Percentiles rank a stretch among this genome's conserved stretches.
phyloP scores from a whole-genome alignment of 1,284 basidiomycete genomes.

The Cryptococcus neoformans region DNA sequence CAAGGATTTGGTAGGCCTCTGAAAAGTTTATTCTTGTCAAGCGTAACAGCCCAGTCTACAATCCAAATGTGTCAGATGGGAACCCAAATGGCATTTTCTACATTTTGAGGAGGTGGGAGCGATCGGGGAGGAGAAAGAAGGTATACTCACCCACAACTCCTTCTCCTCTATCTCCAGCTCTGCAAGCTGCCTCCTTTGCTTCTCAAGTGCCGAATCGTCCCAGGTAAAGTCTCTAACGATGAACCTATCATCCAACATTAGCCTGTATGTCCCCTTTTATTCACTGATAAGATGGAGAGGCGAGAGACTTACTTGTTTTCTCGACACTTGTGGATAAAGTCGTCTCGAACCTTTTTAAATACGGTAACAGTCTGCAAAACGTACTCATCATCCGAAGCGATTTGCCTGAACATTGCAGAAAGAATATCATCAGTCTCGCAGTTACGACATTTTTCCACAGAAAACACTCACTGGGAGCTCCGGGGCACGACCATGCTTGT shows the following conservation, averaged over 20 bases:
- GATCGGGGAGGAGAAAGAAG: background rate
- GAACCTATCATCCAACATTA: slow-evolving; percentile 57
- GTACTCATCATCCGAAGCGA: slow-evolving; percentile 86
- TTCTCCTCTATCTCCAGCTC: slow-evolving; percentile 83
- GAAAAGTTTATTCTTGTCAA: slow-evolving; percentile 94
- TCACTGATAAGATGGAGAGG: background rate
- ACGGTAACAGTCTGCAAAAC: slow-evolving; percentile 82
- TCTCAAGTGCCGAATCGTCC: slow-evolving; percentile 78
- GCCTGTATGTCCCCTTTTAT: background rate
- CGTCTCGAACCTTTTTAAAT: slow-evolving; percentile 88
- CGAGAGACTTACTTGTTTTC: slow-evolving; percentile 74
- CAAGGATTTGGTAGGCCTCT: slow-evolving; percentile 90
- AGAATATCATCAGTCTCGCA: background rate
- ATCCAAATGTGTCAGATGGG: background rate
- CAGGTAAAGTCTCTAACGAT: slow-evolving; percentile 92
- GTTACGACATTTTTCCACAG: background rate
- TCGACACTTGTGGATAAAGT: slow-evolving; percentile 90
- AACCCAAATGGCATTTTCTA: background rate
- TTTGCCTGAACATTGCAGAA: slow-evolving; percentile 45
- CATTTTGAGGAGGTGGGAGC: background rate
- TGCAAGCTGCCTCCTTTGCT: slow-evolving; percentile 77
- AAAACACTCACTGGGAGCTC: slow-evolving; percentile 67
- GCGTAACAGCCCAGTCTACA: slow-evolving; percentile 87
- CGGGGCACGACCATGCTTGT: slow-evolving; percentile 93
- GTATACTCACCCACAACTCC: slow-evolving; percentile 85